Evolutionary conservation across 2,329 filamentous ascomycete species (phyloP).

Genomic region (Basipetospora chlamydospora): DNA sequence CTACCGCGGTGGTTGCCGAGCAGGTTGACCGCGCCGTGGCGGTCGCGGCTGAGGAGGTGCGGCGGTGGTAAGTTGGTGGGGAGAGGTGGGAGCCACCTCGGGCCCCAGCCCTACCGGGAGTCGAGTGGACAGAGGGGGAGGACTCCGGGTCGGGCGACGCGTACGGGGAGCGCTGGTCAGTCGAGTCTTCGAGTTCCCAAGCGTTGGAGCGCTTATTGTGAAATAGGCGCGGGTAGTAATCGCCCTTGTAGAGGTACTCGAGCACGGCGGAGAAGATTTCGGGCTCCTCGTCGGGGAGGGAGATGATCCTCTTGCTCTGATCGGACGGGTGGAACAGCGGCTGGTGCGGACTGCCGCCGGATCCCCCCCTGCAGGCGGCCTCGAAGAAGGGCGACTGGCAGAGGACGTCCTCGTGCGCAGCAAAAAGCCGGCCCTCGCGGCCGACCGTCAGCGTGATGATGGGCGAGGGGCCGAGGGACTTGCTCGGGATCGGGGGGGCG

Average conservation of each 20-base stretch:
- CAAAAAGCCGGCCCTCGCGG: conserved; percentile 74
- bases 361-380: conserved; percentile 7
- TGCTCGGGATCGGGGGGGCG: neutral
- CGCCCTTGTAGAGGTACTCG: conserved; percentile 86
- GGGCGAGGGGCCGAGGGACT: conserved; percentile 26
- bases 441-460: conserved; percentile 73
- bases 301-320: conserved; percentile 50
- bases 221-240: conserved; percentile 77
- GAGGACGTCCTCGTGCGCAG: conserved; percentile 78
- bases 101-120: neutral
- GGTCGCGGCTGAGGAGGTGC: neutral
- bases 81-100: no score
- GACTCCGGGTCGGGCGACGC: conserved; percentile 1
- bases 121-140: neutral
- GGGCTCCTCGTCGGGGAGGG: conserved; percentile 72
- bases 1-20: conserved; percentile 20
- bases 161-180: conserved; percentile 7
- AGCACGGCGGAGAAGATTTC: conserved; percentile 84
- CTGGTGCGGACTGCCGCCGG: no score
- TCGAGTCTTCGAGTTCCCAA: conserved; percentile 62
- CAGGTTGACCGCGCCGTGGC: neutral
- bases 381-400: conserved; percentile 64
- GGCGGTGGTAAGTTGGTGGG: no score
- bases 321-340: neutral
- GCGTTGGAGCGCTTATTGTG: conserved; percentile 74